phyloP scores from a whole-genome alignment of 768 basidiomycete genomes.

The Thelephora aurantiotincta region DNA sequence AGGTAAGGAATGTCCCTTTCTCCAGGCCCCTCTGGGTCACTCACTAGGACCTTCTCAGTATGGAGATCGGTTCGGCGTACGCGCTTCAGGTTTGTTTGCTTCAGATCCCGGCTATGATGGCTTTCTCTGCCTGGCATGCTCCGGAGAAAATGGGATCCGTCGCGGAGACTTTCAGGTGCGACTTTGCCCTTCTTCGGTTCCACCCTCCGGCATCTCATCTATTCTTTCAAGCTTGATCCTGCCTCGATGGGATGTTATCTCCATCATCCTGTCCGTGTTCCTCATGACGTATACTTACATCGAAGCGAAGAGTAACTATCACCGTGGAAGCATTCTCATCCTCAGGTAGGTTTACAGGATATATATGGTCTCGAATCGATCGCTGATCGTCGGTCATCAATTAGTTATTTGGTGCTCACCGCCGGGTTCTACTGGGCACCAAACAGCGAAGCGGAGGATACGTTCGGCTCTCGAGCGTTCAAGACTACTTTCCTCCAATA shows the following conservation, averaged over 20 bases:
- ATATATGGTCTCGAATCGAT: conserved; percentile 3
- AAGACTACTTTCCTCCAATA: too few relatives aligned
- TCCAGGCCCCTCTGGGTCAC: not conserved
- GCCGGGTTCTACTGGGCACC: conserved; percentile 93
- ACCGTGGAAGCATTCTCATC: conserved; percentile 90
- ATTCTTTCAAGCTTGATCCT: conserved; percentile 65
- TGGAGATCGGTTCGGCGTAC: conserved; percentile 99
- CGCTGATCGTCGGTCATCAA: conserved; percentile 2
- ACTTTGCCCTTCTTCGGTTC: conserved; percentile 9
- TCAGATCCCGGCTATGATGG: conserved; percentile 98
- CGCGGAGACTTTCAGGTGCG: conserved; percentile 89
- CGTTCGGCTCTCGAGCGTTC: too few relatives aligned
- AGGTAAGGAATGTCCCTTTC: conserved; percentile 39
- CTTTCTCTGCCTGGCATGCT: conserved; percentile 92
- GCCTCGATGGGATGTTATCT: conserved; percentile 96
- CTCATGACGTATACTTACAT: conserved; percentile 97
- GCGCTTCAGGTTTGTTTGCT: conserved; percentile 95
- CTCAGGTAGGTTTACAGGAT: conserved; percentile 44
- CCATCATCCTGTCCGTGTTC: conserved; percentile 92
- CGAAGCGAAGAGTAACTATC: conserved; percentile 97
- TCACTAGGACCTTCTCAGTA: conserved; percentile 32
- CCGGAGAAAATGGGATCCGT: conserved; percentile 76
- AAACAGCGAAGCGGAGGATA: conserved; percentile 4
- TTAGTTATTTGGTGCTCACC: conserved; percentile 79
- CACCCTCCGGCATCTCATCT: not conserved